Base-by-base conservation (phyloP, 2,329 filamentous ascomycete species). In the Neopestalotiopsis clavispora region DNA sequence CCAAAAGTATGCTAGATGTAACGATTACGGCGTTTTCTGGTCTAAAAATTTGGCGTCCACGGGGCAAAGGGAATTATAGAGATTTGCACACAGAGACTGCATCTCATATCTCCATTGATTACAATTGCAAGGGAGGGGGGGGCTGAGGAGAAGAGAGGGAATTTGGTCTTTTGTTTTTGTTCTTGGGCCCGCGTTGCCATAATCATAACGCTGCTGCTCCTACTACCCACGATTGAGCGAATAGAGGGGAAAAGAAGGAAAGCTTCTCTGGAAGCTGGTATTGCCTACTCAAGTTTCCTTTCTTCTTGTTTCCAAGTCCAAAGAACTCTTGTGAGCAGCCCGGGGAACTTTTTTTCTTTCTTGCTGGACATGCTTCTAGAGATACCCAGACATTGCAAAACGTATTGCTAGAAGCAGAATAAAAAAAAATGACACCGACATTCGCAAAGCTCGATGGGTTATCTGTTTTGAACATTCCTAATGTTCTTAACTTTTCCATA, bases 381-480 rank as follows among this genome's bases (percentile, higher is more conserved):
- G 59, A 62, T 62, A 62, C 32, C 59, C 59, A 38, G 17, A 13
- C 10, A 38, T 20, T 17, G n/a, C 13, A 34, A 38, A 30, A 12
- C 34, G 59, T 62, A 42, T 28, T 40, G 20, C 30, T 62, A 62
- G 59, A 62, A 62, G 59, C 59, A 52, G 59, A 62, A 62, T 62
- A 38, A 42, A 62, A 20, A 61, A 40, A 20, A 52, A n/a, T 28
- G n/a, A 52, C 9, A 38, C 34, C 6, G 34, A 38, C n/a, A n/a
- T 49, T 49, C 42, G 7, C 42, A 23, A 52, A 52, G 1, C 17
- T 52, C 17, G 45, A 52, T 52, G 45, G 17, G 13, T 49, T 49
- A 13, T 38, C 10, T 38, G 34, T 10, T 38, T 28, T 28, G 23
- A 28, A 28, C 23, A 28, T 28, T 28, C 23, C 23, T 28, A 28